phyloP scores from a whole-genome alignment of 768 basidiomycete species.

The Infundibulicybe gibba region DNA sequence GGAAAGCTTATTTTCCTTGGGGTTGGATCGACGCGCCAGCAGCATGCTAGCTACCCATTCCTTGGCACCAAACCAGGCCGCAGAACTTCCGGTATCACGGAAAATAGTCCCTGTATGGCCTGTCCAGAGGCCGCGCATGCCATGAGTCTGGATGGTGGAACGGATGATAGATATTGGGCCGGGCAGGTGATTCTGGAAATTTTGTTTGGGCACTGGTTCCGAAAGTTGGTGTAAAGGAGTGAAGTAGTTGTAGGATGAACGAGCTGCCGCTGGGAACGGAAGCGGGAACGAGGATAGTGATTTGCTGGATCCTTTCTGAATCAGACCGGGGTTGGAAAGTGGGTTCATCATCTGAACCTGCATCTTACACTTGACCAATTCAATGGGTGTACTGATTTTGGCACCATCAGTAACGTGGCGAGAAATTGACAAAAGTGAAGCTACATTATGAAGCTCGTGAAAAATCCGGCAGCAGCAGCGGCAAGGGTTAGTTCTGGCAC shows the following conservation, averaged over 20 bases:
- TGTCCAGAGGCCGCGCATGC: slow-evolving; percentile 76
- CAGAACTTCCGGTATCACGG: slow-evolving; percentile 82
- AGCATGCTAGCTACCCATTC: slow-evolving; percentile 69
- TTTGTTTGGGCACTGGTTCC: slow-evolving; percentile 20
- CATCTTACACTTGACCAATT: slow-evolving; percentile 91
- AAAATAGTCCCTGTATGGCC: slow-evolving; percentile 86
- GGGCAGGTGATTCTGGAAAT: slow-evolving; percentile 20
- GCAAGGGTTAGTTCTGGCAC: slow-evolving; percentile 60
- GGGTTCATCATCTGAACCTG: slow-evolving; percentile 78
- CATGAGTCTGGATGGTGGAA: slow-evolving; percentile 48
- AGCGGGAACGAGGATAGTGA: slow-evolving; percentile 1
- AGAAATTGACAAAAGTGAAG: background rate
- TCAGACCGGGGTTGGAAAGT: slow-evolving; percentile 7
- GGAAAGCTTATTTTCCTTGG: slow-evolving; percentile 7
- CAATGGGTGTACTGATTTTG: slow-evolving; percentile 71
- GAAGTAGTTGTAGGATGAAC: background rate
- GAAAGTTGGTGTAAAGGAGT: slow-evolving; percentile 11
- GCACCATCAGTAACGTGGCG: background rate
- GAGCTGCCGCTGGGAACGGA: slow-evolving; percentile 3
- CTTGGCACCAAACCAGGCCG: slow-evolving; percentile 87
- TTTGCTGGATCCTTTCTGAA: background rate
- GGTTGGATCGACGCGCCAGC: slow-evolving; percentile 38
- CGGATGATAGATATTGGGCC: slow-evolving; percentile 69
- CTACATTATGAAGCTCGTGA: slow-evolving; percentile 86
- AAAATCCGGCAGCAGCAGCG: slow-evolving; percentile 82